phyloP scores from a whole-genome alignment of 192 early-diverging fungal genomes.

The Dissophora ornata region DNA sequence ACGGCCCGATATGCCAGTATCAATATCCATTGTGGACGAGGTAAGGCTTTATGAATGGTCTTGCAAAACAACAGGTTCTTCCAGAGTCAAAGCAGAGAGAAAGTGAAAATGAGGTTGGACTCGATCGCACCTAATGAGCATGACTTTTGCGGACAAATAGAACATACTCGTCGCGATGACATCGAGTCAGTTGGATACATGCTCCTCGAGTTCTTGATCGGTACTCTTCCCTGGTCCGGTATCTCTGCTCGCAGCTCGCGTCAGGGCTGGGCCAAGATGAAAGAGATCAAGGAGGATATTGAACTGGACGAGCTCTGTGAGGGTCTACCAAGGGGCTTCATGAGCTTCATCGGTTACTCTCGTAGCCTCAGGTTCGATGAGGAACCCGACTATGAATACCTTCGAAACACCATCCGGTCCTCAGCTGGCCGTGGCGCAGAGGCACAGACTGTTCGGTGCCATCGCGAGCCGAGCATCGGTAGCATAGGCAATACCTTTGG shows the following conservation, averaged over 20 bases:
- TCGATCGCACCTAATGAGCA: too few species aligned
- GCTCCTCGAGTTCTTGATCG: slow-evolving; percentile 81
- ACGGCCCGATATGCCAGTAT: slow-evolving; percentile 90
- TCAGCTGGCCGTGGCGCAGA: slow-evolving; percentile 40
- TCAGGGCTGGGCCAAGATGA: slow-evolving; percentile 90
- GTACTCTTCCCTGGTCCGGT: slow-evolving; percentile 87
- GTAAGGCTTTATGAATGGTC: slow-evolving; percentile 58
- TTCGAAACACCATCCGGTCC: slow-evolving; percentile 55
- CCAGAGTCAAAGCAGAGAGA: too few species aligned
- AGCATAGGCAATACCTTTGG: slow-evolving; percentile 19
- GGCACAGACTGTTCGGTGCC: slow-evolving; percentile 43
- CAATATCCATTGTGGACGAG: slow-evolving; percentile 85
- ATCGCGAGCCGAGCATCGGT: slow-evolving; percentile 21
- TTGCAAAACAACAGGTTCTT: too few species aligned
- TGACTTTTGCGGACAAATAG: slow-evolving; percentile 56
- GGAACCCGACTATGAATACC: slow-evolving; percentile 81
- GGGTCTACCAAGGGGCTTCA: slow-evolving; percentile 79
- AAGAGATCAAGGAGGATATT: slow-evolving; percentile 81
- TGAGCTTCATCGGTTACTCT: slow-evolving; percentile 75
- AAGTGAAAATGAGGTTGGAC: too few species aligned
- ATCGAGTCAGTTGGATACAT: slow-evolving; percentile 87
- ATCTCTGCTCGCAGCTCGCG: slow-evolving; percentile 83
- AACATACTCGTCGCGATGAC: slow-evolving; percentile 87
- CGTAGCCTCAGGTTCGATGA: slow-evolving; percentile 80
- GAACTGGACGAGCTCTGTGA: slow-evolving; percentile 82